These are phyloP conservation scores for Paragyromitra xinjiangensis DNA, from an alignment of 495 filamentous ascomycete genomes.

Conservation along the genomic window DNA sequence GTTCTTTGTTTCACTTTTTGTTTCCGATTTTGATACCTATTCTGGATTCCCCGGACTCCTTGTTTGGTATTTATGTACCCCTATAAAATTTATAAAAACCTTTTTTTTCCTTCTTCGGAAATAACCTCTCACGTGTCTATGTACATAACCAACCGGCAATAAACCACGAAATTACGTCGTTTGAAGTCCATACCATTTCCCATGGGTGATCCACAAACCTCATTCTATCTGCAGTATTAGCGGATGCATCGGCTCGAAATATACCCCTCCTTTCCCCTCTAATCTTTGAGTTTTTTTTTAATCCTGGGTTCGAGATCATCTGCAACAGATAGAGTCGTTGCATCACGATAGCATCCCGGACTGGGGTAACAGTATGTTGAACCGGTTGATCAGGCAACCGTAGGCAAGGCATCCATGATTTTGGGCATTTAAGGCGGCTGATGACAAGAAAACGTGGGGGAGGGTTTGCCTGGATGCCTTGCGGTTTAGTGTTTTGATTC, in stretches of 20 bases:
- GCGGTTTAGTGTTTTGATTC: background rate
- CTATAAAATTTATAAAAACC: constrained; percentile 11
- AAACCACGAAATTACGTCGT: background rate
- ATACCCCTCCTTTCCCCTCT: background rate
- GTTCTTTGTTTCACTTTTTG: background rate
- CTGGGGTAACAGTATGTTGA: background rate
- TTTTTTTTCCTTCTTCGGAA: background rate
- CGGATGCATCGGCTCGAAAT: constrained; percentile 4
- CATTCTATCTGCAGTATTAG: background rate
- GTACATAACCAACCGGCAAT: constrained; percentile 3
- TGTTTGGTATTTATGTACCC: constrained; percentile 9
- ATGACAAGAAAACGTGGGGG: background rate
- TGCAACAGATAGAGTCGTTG: background rate
- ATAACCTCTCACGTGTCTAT: background rate
- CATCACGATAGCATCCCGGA: constrained; percentile 15
- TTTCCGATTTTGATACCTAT: constrained; percentile 19
- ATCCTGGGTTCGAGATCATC: background rate
- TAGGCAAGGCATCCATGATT: constrained; percentile 2
- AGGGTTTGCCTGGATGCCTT: background rate
- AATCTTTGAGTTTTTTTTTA: too few species aligned
- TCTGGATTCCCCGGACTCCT: background rate
- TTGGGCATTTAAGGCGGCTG: background rate
- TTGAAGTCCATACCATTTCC: background rate
- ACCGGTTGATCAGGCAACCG: constrained; percentile 37
- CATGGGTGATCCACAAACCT: background rate